A percentile compares a stretch with the other conserved stretches of the same genome.
Evolutionary conservation across 1,284 basidiomycete genomes (phyloP).

Genomic region (Rhodotorula sp.): DNA sequence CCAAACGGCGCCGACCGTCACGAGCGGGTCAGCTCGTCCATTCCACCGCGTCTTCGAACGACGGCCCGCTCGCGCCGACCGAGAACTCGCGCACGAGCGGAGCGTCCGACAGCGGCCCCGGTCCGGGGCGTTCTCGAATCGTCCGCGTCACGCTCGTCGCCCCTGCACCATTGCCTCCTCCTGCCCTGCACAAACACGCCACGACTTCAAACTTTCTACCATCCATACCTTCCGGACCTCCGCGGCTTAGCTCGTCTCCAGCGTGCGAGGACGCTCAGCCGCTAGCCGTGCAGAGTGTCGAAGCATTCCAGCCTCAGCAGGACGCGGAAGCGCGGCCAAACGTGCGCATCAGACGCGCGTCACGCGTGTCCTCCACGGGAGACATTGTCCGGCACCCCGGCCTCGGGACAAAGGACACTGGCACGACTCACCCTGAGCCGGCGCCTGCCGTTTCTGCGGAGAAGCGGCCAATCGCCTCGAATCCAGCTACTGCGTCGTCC

Average conservation of each 20-base stretch:
- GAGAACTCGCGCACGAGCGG: not conserved
- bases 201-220: too few relatives aligned
- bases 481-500: not conserved
- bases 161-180: not conserved
- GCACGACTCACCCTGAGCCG: too few relatives aligned
- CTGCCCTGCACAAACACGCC: not conserved
- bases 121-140: not conserved
- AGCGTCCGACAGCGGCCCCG: too few relatives aligned
- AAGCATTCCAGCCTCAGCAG: too few relatives aligned
- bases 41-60: not conserved
- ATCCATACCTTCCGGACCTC: not conserved
- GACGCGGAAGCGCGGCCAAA: too few relatives aligned
- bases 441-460: too few relatives aligned
- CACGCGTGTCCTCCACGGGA: too few relatives aligned
- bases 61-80: not conserved
- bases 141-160: constrained; percentile 1
- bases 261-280: too few relatives aligned
- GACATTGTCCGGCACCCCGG: not conserved
- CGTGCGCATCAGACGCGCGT: too few relatives aligned
- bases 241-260: not conserved
- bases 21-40: not conserved
- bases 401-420: not conserved
- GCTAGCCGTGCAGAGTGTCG: too few relatives aligned
- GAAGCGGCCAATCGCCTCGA: not conserved
- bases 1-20: not conserved